Percentiles rank a stretch among this genome's conserved stretches.
Evolutionary conservation across 306 rosid genomes (phyloP).

Genomic region (Vigna trinervia): DNA sequence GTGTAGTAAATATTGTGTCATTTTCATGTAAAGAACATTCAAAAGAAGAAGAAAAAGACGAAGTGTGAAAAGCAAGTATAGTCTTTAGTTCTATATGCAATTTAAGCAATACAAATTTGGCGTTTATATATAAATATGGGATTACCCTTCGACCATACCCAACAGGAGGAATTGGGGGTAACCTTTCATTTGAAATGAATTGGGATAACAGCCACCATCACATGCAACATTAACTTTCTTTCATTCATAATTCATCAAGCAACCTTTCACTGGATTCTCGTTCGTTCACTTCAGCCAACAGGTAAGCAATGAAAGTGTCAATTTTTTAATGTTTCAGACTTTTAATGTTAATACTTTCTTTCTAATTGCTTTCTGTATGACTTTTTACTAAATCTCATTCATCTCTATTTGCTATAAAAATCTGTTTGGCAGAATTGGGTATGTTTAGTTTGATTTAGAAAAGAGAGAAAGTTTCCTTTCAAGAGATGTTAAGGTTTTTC

Average conservation of each 20-base stretch:
- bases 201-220: not conserved
- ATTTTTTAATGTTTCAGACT: too few species aligned
- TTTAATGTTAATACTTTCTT: too few species aligned
- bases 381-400: too few species aligned
- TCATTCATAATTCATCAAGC: not conserved
- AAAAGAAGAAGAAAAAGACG: not conserved
- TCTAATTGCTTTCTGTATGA: too few species aligned
- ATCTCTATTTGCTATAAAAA: too few species aligned
- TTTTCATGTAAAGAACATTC: constrained; percentile 8
- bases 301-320: not conserved
- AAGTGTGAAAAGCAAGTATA: not conserved
- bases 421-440: too few species aligned
- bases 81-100: not conserved
- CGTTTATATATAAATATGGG: not conserved
- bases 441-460: not conserved
- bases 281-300: not conserved
- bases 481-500: too few species aligned
- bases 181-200: not conserved
- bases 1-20: constrained; percentile 4
- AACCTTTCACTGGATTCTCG: not conserved
- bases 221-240: not conserved
- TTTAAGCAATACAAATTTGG: constrained; percentile 1
- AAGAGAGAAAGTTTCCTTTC: too few species aligned
- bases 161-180: not conserved
- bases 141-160: not conserved